phyloP scores from a whole-genome alignment of 2,329 filamentous ascomycete species.

The Emmonsiellopsis sp. region DNA sequence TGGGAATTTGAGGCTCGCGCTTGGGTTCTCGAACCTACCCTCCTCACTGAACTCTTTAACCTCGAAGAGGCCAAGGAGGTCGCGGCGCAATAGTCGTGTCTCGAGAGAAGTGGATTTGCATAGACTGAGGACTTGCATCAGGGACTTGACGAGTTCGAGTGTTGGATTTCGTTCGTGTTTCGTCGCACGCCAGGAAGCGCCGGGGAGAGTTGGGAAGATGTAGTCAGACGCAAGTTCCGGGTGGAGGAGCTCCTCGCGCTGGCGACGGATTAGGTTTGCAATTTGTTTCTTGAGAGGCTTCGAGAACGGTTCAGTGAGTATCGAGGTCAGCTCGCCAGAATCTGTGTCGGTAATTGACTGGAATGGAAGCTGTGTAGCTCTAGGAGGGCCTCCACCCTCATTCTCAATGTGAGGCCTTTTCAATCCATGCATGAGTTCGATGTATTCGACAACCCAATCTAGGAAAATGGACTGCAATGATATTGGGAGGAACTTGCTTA shows the following conservation, averaged over 20 bases:
- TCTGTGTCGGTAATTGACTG: constrained; percentile 49
- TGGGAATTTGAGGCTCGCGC: constrained; percentile 59
- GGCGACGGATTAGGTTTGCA: constrained; percentile 66
- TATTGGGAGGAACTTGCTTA: constrained; percentile 74
- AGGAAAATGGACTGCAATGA: constrained; percentile 77
- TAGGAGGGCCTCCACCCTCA: constrained; percentile 46
- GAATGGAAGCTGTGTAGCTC: constrained; percentile 52
- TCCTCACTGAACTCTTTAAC: constrained; percentile 87
- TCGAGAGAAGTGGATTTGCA: constrained; percentile 87
- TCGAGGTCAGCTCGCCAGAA: constrained; percentile 50
- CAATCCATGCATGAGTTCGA: constrained; percentile 81
- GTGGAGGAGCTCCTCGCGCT: constrained; percentile 82
- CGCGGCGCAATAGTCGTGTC: constrained; percentile 77
- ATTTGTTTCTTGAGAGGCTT: constrained; percentile 88
- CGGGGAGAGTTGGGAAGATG: constrained; percentile 65
- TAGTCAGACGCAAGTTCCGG: constrained; percentile 82
- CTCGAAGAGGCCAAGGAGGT: constrained; percentile 82
- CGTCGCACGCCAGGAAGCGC: constrained; percentile 32
- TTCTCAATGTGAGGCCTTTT: constrained; percentile 56
- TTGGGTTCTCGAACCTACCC: constrained; percentile 81
- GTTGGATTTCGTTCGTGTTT: constrained; percentile 64
- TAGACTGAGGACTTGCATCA: constrained; percentile 85
- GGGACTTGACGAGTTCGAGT: constrained; percentile 80
- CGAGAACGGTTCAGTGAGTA: constrained; percentile 74
- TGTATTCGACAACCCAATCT: constrained; percentile 89